A percentile compares a stretch with the other conserved stretches of the same genome.
Evolutionary conservation across 169 alveolate genomes (phyloP).

Genomic region (Plasmodium reichenowi): DNA sequence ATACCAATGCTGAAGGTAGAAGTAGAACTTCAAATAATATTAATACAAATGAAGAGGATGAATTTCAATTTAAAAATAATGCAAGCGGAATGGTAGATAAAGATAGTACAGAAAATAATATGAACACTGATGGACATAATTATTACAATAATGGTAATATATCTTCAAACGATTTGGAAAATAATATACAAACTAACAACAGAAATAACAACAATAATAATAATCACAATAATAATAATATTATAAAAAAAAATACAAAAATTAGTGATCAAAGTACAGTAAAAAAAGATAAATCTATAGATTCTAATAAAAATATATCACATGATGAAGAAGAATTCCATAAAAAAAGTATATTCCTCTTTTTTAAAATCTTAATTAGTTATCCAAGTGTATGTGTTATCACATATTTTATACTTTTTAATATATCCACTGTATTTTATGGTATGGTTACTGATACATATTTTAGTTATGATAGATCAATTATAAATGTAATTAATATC

Average conservation of each 20-base stretch:
- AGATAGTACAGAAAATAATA: neutral
- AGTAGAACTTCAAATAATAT: neutral
- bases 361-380: conserved; percentile 36
- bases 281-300: neutral
- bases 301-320: neutral
- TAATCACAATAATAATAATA: neutral
- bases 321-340: conserved; percentile 18
- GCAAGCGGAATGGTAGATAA: neutral
- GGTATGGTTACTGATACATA: conserved; percentile 73
- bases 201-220: neutral
- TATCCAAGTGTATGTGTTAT: conserved; percentile 59
- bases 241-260: neutral
- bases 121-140: neutral
- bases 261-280: neutral
- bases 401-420: conserved; percentile 41
- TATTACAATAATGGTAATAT: neutral
- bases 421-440: conserved; percentile 55
- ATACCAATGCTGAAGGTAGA: neutral
- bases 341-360: conserved; percentile 23
- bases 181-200: neutral
- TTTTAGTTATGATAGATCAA: conserved; percentile 55
- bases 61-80: neutral
- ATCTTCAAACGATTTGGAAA: neutral
- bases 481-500: conserved; percentile 36
- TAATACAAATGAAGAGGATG: neutral